Base-by-base conservation (phyloP, 2,329 filamentous ascomycete species). In the Exophiala alcalophila region DNA sequence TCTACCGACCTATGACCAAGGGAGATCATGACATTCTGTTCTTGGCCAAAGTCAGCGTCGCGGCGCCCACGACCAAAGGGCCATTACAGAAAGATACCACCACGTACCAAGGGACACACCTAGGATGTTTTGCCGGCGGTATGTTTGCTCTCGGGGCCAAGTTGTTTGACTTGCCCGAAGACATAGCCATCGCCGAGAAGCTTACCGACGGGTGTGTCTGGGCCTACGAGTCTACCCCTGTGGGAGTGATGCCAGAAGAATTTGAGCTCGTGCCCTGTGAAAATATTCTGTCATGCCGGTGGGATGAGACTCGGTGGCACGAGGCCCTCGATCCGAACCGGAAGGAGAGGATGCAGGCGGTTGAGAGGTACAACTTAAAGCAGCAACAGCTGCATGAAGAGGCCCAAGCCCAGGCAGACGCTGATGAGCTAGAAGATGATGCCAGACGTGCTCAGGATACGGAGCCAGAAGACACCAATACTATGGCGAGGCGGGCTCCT, bases 151-250 rank as follows among this genome's bases (percentile, higher is more conserved):
- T 82, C 0, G 78, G 77, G 19, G 72, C 77, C 30, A 76, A 73
- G 54, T 56, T 81, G 1, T 80, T 81, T 58, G 62, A 68, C 10
- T 66, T 74, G n/a, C 61, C 71, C 2, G 62, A 64, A 11, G 77
- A 82, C 52, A 63, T 81, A 47, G 64, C 70, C 1, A 70, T 80
- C 37, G 79, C 75, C 8, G 65, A 68, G 29, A 75, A 78, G 54
- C 64, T 82, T 31, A 75, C 77, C 0, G 71, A 81, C 42, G 74
- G 74, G 3, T 82, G 78, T 56, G 71, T 81, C n/a, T 82, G 77
- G 77, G 72, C 77, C 1, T 81, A 82, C 59, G 69, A 73, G 50
- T 65, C 69, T 7, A 73, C 74, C 4, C 71, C 72, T 1, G 66
- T 73, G 2, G 77, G 78, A 4, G 73, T 82, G 45, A 82, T 82